Percentiles rank a stretch among this genome's conserved stretches.
These are phyloP conservation scores for Peterozyma toletana DNA, from an alignment of 805 yeast genomes.

Conservation along the genomic window DNA sequence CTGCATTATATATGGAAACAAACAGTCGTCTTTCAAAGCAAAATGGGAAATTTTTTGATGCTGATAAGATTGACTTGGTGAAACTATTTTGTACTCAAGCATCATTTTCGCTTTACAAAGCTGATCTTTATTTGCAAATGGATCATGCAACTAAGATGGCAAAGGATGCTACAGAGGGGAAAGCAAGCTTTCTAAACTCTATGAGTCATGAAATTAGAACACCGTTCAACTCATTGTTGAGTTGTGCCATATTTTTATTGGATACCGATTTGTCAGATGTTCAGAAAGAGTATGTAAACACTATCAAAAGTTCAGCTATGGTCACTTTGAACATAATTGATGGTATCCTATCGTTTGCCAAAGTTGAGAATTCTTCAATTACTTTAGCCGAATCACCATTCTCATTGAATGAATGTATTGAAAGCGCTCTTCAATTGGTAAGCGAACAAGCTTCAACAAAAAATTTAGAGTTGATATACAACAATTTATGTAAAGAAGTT, in stretches of 20 bases:
- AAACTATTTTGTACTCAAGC: conserved; percentile 42
- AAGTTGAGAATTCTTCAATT: conserved; percentile 48
- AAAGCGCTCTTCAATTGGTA: conserved; percentile 39
- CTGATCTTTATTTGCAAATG: conserved; percentile 38
- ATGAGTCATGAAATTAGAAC: conserved; percentile 55
- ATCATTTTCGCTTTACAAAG: conserved; percentile 42
- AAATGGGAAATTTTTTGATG: conserved; percentile 18
- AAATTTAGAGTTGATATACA: conserved; percentile 35
- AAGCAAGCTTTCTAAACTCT: conserved; percentile 44
- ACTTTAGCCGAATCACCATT: conserved; percentile 35
- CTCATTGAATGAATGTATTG: conserved; percentile 34
- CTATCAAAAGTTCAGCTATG: conserved; percentile 42
- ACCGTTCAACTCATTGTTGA: conserved; percentile 44
- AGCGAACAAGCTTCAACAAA: conserved; percentile 39
- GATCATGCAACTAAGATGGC: conserved; percentile 45
- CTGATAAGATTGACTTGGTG: conserved; percentile 30
- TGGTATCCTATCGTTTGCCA: conserved; percentile 46
- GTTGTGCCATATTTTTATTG: conserved; percentile 40
- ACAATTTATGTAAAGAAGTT: conserved; percentile 31
- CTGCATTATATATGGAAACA: conserved; percentile 37
- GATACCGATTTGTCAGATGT: conserved; percentile 36
- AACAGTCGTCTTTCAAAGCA: neutral
- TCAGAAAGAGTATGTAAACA: conserved; percentile 45
- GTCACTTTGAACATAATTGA: conserved; percentile 45
- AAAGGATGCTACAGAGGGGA: conserved; percentile 47